These are phyloP conservation scores for Eucalyptus grandis DNA, from an alignment of 345 rosid genomes.

Conservation along the genomic window DNA sequence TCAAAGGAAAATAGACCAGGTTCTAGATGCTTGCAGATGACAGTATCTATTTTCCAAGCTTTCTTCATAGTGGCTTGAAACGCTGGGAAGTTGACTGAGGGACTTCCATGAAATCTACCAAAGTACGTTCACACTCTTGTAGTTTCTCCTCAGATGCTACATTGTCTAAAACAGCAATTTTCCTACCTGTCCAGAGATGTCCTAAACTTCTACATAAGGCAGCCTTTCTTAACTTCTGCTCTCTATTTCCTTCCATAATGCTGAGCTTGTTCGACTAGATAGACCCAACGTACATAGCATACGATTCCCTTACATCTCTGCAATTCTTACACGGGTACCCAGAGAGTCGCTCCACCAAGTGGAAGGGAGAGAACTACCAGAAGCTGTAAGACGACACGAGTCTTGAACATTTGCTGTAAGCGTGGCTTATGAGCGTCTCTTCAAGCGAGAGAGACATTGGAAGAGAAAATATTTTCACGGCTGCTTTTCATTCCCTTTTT, in stretches of 20 bases:
- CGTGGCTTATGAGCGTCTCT: not conserved
- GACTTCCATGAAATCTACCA: not conserved
- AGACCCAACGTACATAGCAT: not conserved
- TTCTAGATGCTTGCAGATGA: not conserved
- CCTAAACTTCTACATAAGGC: not conserved
- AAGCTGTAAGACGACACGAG: not conserved
- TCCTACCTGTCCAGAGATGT: not conserved
- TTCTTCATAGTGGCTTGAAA: not conserved
- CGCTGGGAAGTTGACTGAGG: not conserved
- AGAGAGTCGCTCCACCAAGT: not conserved
- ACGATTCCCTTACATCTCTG: not conserved
- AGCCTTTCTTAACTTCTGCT: not conserved
- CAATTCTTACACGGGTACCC: not conserved
- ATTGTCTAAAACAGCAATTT: not conserved
- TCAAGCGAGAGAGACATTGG: not conserved
- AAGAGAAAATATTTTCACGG: not conserved
- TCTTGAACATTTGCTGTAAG: not conserved
- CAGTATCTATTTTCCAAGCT: not conserved
- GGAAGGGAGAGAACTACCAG: not conserved
- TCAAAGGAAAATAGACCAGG: not conserved
- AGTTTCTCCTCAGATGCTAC: not conserved
- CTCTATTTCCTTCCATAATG: not conserved
- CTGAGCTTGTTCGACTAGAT: not conserved
- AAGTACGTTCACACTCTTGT: not conserved
- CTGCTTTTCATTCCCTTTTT: not conserved